These are phyloP conservation scores for Cystofilobasidium capitatum DNA, from an alignment of 768 basidiomycete genomes.

Conservation along the genomic window DNA sequence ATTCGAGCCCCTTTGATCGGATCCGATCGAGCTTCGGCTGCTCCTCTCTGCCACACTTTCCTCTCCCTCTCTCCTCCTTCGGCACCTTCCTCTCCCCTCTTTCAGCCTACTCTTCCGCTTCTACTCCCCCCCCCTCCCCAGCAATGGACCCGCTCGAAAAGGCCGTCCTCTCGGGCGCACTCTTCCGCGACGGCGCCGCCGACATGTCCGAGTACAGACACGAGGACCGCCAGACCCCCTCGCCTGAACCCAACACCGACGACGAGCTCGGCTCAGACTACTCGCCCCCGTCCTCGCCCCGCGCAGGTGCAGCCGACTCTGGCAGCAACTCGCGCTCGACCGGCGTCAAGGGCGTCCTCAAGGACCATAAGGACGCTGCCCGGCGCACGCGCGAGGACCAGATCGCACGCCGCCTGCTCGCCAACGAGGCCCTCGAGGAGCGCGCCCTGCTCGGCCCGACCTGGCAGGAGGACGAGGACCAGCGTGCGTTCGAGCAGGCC, in stretches of 20 bases:
- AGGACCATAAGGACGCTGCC: conserved; percentile 5
- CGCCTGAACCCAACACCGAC: conserved; percentile 23
- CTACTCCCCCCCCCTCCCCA: background rate
- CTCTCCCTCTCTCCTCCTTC: background rate
- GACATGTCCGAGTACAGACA: conserved; percentile 12
- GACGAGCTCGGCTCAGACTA: conserved; percentile 27
- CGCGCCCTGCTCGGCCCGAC: conserved; percentile 16
- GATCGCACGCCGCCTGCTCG: conserved; percentile 3
- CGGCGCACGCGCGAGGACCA: background rate
- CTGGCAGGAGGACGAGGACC: conserved; percentile 21
- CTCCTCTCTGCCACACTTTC: background rate
- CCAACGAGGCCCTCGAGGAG: conserved; percentile 17
- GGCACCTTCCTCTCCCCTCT: background rate
- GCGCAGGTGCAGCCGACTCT: background rate
- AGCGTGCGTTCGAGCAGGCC: background rate
- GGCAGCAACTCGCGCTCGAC: conserved; percentile 6
- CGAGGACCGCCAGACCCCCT: conserved; percentile 20
- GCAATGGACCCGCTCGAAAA: conserved; percentile 23
- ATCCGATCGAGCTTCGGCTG: no score
- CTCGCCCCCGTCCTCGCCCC: background rate
- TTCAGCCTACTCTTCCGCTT: background rate
- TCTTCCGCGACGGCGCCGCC: conserved; percentile 13
- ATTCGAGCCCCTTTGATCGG: no score
- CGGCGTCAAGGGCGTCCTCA: conserved; percentile 24
- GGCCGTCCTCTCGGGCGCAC: conserved; percentile 26